phyloP scores from a whole-genome alignment of 2,329 filamentous ascomycete genomes.

The Thelonectria olida region DNA sequence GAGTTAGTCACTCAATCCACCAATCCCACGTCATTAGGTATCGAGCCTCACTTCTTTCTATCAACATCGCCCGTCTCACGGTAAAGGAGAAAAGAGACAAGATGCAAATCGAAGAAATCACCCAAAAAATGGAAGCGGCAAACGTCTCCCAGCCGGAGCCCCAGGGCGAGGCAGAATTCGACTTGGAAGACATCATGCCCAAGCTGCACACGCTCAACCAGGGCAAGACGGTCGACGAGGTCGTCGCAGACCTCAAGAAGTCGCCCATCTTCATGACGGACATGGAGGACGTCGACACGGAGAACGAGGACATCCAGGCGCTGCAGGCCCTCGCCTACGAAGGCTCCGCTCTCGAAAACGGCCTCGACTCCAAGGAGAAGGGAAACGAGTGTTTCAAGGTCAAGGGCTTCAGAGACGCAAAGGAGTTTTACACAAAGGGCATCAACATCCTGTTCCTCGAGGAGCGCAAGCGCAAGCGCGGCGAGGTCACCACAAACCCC shows the following conservation, averaged over 20 bases:
- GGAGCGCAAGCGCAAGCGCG: conserved; percentile 62
- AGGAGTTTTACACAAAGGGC: conserved; percentile 93
- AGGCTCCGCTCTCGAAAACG: conserved; percentile 86
- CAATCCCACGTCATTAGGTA: conserved; percentile 17
- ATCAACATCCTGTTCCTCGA: conserved; percentile 75
- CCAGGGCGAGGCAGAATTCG: too few species aligned
- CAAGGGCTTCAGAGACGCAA: conserved; percentile 81
- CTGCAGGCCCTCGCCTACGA: conserved; percentile 92
- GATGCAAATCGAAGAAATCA: conserved; percentile 56
- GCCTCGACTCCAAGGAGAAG: conserved; percentile 85
- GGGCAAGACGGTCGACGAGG: conserved; percentile 63
- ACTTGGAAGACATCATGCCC: conserved; percentile 42
- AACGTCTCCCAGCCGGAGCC: conserved; percentile 28
- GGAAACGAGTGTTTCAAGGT: conserved; percentile 88
- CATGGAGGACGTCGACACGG: conserved; percentile 79
- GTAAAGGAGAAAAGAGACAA: conserved; percentile 8
- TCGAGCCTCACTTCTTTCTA: conserved; percentile 8
- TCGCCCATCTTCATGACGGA: conserved; percentile 96
- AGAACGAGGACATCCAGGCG: conserved; percentile 86
- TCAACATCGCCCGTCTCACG: neutral
- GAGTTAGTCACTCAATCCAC: conserved; percentile 16
- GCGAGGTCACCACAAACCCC: conserved; percentile 43
- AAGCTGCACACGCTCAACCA: conserved; percentile 55
- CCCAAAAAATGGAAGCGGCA: conserved; percentile 50
- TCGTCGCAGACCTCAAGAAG: conserved; percentile 65